Evolutionary conservation across 225 moss, liverwort and hornwort genomes (phyloP), one percentile per base, ranked within the genome.

Genomic region (Polytrichum formosum): DNA sequence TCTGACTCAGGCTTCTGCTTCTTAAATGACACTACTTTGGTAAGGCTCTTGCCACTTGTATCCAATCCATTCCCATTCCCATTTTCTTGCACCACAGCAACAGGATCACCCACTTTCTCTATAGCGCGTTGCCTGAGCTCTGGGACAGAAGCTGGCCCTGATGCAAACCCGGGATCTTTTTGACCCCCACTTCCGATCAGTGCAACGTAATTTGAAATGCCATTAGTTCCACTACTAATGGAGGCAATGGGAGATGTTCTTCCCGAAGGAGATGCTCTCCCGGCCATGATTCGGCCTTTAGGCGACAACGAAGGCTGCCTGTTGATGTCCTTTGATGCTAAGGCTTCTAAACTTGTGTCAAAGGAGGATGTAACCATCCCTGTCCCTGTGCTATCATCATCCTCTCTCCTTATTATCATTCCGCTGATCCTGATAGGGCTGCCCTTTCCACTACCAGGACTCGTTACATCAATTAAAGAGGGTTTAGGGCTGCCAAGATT

Each of bases 121-220:
- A 87, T 78, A 35, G 87, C 21, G 21, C 90, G 84, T 71, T 95
- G 95, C 79, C 95, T 84, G 64, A 95, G 81, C 70, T 95, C 95
- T 54, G 91, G 70, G 46, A 46, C 58, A 5, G 77, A 73, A 25
- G 82, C 61, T 63, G 75, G 46, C 26, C 77, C 83, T 17, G 79
- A 55, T 31, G 76, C 54, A 79, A 83, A 75, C 26, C 72, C 67
- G 76, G 91, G 83, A 58, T 88, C 91, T 31, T 81, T 82, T 66
- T 77, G 77, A 20, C 80, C 73, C 61, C 83, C 88, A 71, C 81
- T 80, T 56, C 85, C 90, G 70, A 78, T 81, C 29, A 77, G 83
- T 72, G 81, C 73, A 80, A 72, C 78, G 1, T 66, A 80, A 22
- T 69, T 74, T 35, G 69, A 55, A 35, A 82, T 1, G 23, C 35